Conservation (phyloP, 139 green algal species). For the Chlamydomonas sp. region DNA sequence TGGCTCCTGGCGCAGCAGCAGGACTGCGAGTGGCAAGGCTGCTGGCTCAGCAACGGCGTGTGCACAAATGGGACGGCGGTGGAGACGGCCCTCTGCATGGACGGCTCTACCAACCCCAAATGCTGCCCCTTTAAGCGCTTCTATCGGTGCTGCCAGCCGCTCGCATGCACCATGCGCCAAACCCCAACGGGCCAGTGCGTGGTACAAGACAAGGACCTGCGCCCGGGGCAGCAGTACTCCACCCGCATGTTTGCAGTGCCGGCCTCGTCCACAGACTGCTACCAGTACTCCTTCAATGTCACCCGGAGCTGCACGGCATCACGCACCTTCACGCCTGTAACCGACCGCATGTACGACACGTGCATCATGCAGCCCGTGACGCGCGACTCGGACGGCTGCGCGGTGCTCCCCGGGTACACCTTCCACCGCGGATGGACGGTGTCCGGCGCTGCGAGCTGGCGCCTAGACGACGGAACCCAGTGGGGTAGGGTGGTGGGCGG, state of each 20-base stretch:
- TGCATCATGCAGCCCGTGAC: neutral
- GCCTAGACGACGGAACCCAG: constrained; percentile 4
- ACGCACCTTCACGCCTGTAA: neutral
- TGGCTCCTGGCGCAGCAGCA: constrained; percentile 18
- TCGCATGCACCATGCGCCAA: neutral
- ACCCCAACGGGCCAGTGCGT: constrained; percentile 15
- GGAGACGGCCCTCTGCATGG: neutral
- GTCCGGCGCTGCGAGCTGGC: neutral
- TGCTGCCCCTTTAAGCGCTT: constrained; percentile 35
- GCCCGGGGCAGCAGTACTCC: constrained; percentile 16
- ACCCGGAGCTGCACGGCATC: constrained; percentile 6
- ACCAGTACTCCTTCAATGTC: constrained; percentile 3
- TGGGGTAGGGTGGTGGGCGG: neutral
- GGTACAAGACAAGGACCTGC: constrained; percentile 17
- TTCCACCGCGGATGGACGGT: constrained; percentile 8
- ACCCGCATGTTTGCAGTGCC: constrained; percentile 28
- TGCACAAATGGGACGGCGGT: constrained; percentile 17
- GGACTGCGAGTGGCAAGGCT: constrained; percentile 16
- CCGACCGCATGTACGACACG: neutral
- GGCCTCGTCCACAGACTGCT: constrained; percentile 23
- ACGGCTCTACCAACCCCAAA: neutral
- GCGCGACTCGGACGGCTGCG: constrained; percentile 24
- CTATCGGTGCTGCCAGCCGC: constrained; percentile 20
- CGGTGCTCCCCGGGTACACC: constrained; percentile 31
- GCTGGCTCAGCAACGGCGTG: constrained; percentile 1